Evolutionary conservation across 176 grass and related monocot genomes (phyloP).

Genomic region (Raddia distichophylla): DNA sequence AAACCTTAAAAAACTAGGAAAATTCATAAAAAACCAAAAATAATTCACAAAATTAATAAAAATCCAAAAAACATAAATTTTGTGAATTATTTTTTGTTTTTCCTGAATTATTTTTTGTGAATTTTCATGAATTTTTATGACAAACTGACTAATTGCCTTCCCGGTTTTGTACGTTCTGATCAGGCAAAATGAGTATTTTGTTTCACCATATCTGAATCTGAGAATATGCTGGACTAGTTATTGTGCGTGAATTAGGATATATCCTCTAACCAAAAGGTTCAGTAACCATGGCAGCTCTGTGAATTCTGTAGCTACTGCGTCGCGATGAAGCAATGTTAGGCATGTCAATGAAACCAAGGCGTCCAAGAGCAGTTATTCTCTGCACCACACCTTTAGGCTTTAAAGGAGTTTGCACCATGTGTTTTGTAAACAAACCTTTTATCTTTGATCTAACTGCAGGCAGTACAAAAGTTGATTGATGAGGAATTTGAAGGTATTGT

Average conservation of each 20-base stretch:
- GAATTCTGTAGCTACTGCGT: constrained; percentile 66
- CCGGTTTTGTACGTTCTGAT: background rate
- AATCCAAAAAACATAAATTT: no score
- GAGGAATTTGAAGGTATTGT: constrained; percentile 96
- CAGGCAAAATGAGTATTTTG: background rate
- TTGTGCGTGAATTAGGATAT: background rate
- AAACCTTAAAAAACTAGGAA: no score
- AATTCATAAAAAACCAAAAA: no score
- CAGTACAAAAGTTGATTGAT: constrained; percentile 80
- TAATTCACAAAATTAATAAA: no score
- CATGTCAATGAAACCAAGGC: constrained; percentile 83
- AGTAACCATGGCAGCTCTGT: background rate
- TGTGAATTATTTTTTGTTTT: no score
- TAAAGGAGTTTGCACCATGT: background rate
- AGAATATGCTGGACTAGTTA: background rate
- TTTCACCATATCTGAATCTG: background rate
- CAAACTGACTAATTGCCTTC: background rate
- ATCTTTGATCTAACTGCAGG: constrained; percentile 41
- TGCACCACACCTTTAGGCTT: constrained; percentile 59
- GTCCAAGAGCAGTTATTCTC: constrained; percentile 81
- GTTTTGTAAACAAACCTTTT: background rate
- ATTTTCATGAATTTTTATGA: no score
- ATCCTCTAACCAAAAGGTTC: background rate
- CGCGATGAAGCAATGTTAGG: constrained; percentile 72
- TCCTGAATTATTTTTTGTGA: no score